Evolutionary conservation across 352 stramenopile species (phyloP).

Genomic region (Phytopythium helicoides): DNA sequence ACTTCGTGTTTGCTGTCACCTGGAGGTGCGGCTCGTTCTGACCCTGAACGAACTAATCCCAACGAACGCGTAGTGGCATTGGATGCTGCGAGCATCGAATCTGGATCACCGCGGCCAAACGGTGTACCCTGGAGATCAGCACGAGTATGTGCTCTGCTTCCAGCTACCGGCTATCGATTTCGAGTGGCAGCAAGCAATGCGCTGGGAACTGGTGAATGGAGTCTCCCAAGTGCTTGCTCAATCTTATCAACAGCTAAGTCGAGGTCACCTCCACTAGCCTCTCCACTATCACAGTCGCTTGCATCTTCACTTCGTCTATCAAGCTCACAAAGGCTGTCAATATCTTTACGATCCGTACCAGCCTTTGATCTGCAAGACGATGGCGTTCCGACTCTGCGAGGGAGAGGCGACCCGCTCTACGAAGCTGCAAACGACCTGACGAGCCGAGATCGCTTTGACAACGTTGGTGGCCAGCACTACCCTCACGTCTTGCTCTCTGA

Average conservation of each 20-base stretch:
- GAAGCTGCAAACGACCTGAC: constrained; percentile 22
- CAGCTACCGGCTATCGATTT: constrained; percentile 39
- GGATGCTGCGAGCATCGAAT: constrained; percentile 9
- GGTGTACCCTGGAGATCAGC: constrained; percentile 25
- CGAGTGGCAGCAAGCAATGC: constrained; percentile 65
- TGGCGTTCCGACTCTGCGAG: constrained; percentile 40
- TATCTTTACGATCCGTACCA: background rate
- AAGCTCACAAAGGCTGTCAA: background rate
- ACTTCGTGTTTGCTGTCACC: background rate
- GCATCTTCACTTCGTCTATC: background rate
- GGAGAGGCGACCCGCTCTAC: constrained; percentile 45
- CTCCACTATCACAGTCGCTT: background rate
- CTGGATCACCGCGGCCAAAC: background rate
- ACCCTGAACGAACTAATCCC: constrained; percentile 10
- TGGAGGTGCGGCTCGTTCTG: background rate
- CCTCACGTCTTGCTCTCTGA: constrained; percentile 60
- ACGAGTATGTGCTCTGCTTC: constrained; percentile 46
- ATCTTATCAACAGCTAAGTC: background rate
- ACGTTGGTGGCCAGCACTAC: background rate
- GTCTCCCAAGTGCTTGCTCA: constrained; percentile 30
- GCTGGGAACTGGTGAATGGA: constrained; percentile 59
- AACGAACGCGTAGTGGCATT: constrained; percentile 28
- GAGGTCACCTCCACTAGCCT: background rate
- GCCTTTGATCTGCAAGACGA: constrained; percentile 7
- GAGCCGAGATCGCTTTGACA: background rate